Percentiles rank a stretch among this genome's conserved stretches.
Conservation (phyloP, 2,329 filamentous ascomycete genomes). For the Cladosporium sp. region DNA sequence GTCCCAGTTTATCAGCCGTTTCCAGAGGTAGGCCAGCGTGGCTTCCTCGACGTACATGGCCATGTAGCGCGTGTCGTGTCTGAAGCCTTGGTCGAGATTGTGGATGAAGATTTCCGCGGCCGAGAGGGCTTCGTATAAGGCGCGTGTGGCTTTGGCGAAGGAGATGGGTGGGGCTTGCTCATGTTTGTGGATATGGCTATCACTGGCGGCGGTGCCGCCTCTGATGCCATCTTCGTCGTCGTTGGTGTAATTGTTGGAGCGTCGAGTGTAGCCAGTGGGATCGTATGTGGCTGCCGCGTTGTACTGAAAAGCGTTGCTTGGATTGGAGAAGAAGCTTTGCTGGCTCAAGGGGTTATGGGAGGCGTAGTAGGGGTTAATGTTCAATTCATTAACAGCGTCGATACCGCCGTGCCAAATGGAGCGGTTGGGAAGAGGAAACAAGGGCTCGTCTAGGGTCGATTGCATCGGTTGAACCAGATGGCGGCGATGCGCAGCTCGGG, state of each 20-base stretch:
- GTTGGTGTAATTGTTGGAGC: too few species aligned
- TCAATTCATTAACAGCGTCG: not conserved
- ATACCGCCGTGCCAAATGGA: not conserved
- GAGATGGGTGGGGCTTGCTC: not conserved
- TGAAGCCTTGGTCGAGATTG: constrained; percentile 11
- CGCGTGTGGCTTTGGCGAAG: constrained; percentile 14
- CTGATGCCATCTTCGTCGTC: not conserved
- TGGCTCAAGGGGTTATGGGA: not conserved
- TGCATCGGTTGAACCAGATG: not conserved
- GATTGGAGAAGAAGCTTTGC: not conserved
- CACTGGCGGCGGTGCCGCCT: not conserved
- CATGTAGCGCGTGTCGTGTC: constrained; percentile 5
- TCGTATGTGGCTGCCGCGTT: not conserved
- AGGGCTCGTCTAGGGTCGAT: not conserved
- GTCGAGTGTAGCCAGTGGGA: not conserved
- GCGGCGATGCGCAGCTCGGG: constrained; percentile 10
- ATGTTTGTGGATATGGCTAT: not conserved
- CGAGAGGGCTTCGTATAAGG: constrained; percentile 7
- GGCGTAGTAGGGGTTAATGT: not conserved
- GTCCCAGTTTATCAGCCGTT: constrained; percentile 6
- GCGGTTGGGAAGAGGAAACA: not conserved
- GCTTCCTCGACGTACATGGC: not conserved
- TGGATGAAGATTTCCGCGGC: constrained; percentile 3
- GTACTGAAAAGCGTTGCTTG: not conserved
- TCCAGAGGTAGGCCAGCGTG: constrained; percentile 10